Evolutionary conservation across 257 asterid genomes (phyloP).

Genomic region (Penstemon eatonii): DNA sequence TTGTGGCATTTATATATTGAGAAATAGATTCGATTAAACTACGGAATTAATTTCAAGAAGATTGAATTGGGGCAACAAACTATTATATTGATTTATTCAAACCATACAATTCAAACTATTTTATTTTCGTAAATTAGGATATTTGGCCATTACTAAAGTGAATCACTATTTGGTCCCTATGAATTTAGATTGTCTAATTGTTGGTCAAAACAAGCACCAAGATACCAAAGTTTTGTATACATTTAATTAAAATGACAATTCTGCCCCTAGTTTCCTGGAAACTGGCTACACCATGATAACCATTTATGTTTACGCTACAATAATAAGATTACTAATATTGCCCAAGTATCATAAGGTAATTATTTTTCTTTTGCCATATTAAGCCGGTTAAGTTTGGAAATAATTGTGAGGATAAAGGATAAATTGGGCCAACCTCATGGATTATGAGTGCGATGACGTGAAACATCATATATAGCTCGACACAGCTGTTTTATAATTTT

Average conservation of each 20-base stretch:
- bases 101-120: too few relatives aligned
- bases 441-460: slow-evolving; percentile 29
- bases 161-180: too few relatives aligned
- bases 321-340: slow-evolving; percentile 35
- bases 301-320: slow-evolving; percentile 29
- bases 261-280: slow-evolving; percentile 5
- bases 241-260: slow-evolving; percentile 27
- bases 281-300: slow-evolving; percentile 31
- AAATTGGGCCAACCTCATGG: slow-evolving; percentile 27
- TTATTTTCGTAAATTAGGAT: too few relatives aligned
- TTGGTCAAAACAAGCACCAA: too few relatives aligned
- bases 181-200: too few relatives aligned
- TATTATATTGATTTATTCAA: too few relatives aligned
- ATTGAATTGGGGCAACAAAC: too few relatives aligned
- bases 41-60: too few relatives aligned
- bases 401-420: slow-evolving; percentile 6
- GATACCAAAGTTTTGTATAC: too few relatives aligned
- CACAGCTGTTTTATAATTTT: neutral
- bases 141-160: too few relatives aligned
- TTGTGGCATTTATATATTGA: too few relatives aligned
- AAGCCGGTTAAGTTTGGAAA: slow-evolving; percentile 23
- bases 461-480: slow-evolving; percentile 4
- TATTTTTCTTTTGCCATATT: slow-evolving; percentile 32
- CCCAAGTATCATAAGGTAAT: slow-evolving; percentile 34
- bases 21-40: too few relatives aligned